phyloP scores from a whole-genome alignment of 192 early-diverging fungal genomes.

The Coemansia sp. region DNA sequence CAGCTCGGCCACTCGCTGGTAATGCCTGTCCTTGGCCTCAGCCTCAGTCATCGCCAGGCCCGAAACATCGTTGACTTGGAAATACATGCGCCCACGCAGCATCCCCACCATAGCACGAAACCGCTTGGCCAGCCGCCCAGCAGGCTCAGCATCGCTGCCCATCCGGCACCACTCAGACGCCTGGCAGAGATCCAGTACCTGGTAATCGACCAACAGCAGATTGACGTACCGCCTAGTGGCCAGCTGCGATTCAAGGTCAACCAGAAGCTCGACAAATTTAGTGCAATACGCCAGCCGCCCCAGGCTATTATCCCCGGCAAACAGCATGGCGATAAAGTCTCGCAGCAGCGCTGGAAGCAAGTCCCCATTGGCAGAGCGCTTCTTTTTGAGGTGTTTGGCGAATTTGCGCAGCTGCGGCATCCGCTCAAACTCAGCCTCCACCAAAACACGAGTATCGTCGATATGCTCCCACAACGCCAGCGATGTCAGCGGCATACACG shows the following conservation, averaged over 20 bases:
- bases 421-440: slow-evolving; percentile 64
- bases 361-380: slow-evolving; percentile 12
- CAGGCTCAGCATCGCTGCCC: not conserved
- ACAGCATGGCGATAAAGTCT: slow-evolving; percentile 57
- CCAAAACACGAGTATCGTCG: slow-evolving; percentile 33
- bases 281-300: slow-evolving; percentile 60
- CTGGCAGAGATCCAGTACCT: slow-evolving; percentile 58
- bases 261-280: slow-evolving; percentile 81
- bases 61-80: slow-evolving; percentile 81
- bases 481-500: slow-evolving; percentile 76
- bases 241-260: slow-evolving; percentile 85
- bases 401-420: slow-evolving; percentile 66
- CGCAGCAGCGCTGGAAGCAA: slow-evolving; percentile 72
- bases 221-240: slow-evolving; percentile 90
- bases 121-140: slow-evolving; percentile 26
- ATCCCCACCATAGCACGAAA: slow-evolving; percentile 69
- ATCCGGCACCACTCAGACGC: slow-evolving; percentile 8
- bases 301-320: not conserved
- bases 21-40: slow-evolving; percentile 66
- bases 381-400: slow-evolving; percentile 67
- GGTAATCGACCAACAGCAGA: slow-evolving; percentile 77
- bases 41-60: slow-evolving; percentile 71
- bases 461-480: slow-evolving; percentile 79
- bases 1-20: slow-evolving; percentile 62
- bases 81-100: slow-evolving; percentile 60